Percentiles rank a stretch among this genome's conserved stretches.
Conservation (phyloP, 2,329 filamentous ascomycete genomes). For the Aureobasidium sp. region DNA sequence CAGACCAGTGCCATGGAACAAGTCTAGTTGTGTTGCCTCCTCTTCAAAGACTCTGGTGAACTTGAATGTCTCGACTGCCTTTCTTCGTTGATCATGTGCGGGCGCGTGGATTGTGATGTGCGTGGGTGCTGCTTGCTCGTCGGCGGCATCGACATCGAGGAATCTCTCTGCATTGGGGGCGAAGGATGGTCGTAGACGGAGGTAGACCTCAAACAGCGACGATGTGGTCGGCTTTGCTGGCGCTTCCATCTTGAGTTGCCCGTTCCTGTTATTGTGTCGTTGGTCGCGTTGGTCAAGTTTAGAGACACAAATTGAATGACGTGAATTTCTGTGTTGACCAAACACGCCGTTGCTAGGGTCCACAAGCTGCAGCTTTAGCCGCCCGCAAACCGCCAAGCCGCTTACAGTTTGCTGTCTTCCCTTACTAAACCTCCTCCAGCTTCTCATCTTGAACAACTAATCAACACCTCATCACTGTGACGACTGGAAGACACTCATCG, state of each 20-base stretch:
- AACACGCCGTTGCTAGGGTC: conserved; percentile 8
- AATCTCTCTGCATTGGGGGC: conserved; percentile 55
- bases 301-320: neutral
- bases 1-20: conserved; percentile 76
- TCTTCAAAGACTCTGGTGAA: conserved; percentile 95
- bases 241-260: conserved; percentile 13
- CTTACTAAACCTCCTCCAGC: too few relatives aligned
- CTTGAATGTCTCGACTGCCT: conserved; percentile 86
- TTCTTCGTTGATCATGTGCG: conserved; percentile 65
- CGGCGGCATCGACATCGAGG: conserved; percentile 61
- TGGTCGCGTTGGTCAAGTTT: neutral
- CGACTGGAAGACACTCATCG: too few relatives aligned
- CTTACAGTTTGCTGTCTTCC: neutral
- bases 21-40: conserved; percentile 70
- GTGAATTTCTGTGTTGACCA: conserved; percentile 3
- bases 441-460: neutral
- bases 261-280: neutral
- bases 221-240: conserved; percentile 34
- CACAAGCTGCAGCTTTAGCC: neutral
- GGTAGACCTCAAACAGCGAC: conserved; percentile 77
- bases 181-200: conserved; percentile 58
- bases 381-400: neutral
- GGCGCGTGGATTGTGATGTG: conserved; percentile 54
- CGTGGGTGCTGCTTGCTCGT: conserved; percentile 33
- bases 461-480: too few relatives aligned